phyloP scores from a whole-genome alignment of 176 grass and related monocot genomes.

The Ampelocalamus luodianensis region DNA sequence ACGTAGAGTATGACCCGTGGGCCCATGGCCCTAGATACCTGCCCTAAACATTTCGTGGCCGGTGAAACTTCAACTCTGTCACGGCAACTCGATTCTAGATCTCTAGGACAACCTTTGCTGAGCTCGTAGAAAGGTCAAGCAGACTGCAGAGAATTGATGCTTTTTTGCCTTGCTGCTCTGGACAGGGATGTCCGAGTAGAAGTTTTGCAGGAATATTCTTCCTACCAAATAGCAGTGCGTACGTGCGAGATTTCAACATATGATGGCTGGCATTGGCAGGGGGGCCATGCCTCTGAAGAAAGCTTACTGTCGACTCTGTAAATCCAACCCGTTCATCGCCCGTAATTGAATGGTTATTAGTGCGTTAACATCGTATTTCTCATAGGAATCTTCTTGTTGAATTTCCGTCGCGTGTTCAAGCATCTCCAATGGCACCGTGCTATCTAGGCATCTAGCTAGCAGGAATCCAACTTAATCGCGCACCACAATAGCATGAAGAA shows the following conservation, averaged over 20 bases:
- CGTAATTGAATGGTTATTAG: too few species aligned
- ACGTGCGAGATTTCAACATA: too few species aligned
- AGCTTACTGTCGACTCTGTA: too few species aligned
- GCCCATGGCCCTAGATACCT: not conserved
- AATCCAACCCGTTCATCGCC: too few species aligned
- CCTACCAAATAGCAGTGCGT: too few species aligned
- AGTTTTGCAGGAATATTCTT: not conserved
- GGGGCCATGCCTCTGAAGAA: too few species aligned
- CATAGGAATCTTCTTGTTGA: too few species aligned
- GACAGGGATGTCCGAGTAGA: not conserved
- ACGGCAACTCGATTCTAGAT: slow-evolving; percentile 45
- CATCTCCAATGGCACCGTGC: too few species aligned
- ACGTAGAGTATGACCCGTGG: not conserved
- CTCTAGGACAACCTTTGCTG: not conserved
- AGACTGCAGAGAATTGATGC: not conserved
- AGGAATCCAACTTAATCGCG: not conserved
- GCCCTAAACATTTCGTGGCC: slow-evolving; percentile 21
- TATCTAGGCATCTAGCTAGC: too few species aligned
- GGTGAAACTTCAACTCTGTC: slow-evolving; percentile 37
- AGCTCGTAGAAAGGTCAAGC: not conserved
- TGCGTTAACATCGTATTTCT: too few species aligned
- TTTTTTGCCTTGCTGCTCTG: not conserved
- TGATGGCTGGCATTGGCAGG: too few species aligned
- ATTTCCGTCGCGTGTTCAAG: too few species aligned
- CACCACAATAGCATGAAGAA: not conserved